A percentile compares a stretch with the other conserved stretches of the same genome.
Evolutionary conservation across 805 yeast species (phyloP).

Genomic region (Yarrowia sp.): DNA sequence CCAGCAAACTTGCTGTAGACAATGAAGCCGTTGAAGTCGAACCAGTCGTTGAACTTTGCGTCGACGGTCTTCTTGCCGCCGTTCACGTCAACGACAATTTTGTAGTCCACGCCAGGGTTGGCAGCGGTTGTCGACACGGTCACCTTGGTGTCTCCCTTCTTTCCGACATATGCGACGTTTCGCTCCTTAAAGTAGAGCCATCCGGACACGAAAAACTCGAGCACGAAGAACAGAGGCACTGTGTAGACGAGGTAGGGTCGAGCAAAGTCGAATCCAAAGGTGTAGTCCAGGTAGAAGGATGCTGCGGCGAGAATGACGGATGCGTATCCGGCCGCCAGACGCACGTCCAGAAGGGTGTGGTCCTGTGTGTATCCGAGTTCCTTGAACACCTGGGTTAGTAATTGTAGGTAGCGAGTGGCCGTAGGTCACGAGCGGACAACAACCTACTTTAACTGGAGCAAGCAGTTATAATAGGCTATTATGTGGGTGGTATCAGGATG

Average conservation of each 20-base stretch:
- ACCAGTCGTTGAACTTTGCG: slow-evolving; percentile 31
- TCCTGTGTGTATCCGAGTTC: slow-evolving; percentile 34
- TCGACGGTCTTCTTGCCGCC: slow-evolving; percentile 18
- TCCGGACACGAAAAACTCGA: slow-evolving; percentile 30
- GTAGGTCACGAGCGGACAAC: neutral
- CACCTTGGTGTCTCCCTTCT: slow-evolving; percentile 28
- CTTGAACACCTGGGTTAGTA: slow-evolving; percentile 27
- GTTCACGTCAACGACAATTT: slow-evolving; percentile 28
- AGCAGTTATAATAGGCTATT: no score
- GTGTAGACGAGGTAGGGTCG: slow-evolving; percentile 34
- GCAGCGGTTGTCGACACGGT: slow-evolving; percentile 24
- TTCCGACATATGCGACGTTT: slow-evolving; percentile 35
- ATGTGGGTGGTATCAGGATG: no score
- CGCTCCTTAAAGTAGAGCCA: slow-evolving; percentile 35
- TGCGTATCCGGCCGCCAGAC: slow-evolving; percentile 35
- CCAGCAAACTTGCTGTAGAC: slow-evolving; percentile 30
- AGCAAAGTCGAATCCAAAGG: slow-evolving; percentile 36
- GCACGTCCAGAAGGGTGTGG: slow-evolving; percentile 32
- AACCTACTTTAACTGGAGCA: no score
- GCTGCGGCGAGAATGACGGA: slow-evolving; percentile 36
- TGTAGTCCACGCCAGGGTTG: slow-evolving; percentile 30
- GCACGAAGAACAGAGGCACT: slow-evolving; percentile 33
- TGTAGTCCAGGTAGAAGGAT: slow-evolving; percentile 34
- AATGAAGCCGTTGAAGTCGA: slow-evolving; percentile 31
- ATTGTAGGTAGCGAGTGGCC: no score